Evolutionary conservation across 257 asterid species (phyloP).

Genomic region (Solanum boliviense): DNA sequence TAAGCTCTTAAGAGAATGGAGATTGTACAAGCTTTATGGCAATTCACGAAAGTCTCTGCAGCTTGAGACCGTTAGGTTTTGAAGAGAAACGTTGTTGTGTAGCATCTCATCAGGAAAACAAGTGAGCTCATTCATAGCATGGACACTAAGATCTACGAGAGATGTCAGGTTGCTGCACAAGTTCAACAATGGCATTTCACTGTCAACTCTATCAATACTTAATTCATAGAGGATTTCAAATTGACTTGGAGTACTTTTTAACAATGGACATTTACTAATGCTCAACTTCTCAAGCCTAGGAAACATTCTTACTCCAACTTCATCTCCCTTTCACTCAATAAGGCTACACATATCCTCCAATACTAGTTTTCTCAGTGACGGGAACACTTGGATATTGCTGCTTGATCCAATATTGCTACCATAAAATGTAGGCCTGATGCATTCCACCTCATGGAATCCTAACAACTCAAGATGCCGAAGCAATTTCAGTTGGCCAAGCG

Average conservation of each 20-base stretch:
- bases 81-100: background rate
- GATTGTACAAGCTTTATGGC: background rate
- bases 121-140: background rate
- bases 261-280: background rate
- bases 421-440: background rate
- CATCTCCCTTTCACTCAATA: conserved; percentile 1
- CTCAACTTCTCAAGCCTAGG: background rate
- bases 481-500: conserved; percentile 10
- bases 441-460: background rate
- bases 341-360: conserved; percentile 4
- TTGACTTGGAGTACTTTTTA: conserved; percentile 15
- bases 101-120: conserved; percentile 1
- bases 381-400: background rate
- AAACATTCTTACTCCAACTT: background rate
- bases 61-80: fast-evolving
- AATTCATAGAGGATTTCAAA: conserved; percentile 8
- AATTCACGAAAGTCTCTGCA: conserved; percentile 3
- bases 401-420: background rate
- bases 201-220: fast-evolving
- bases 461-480: background rate
- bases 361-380: background rate
- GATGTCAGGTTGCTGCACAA: conserved; percentile 3
- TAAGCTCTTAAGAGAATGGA: background rate
- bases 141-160: background rate
- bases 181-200: background rate